Evolutionary conservation across 129 eudicot genomes (phyloP).

Genomic region (Lactuca sativa): DNA sequence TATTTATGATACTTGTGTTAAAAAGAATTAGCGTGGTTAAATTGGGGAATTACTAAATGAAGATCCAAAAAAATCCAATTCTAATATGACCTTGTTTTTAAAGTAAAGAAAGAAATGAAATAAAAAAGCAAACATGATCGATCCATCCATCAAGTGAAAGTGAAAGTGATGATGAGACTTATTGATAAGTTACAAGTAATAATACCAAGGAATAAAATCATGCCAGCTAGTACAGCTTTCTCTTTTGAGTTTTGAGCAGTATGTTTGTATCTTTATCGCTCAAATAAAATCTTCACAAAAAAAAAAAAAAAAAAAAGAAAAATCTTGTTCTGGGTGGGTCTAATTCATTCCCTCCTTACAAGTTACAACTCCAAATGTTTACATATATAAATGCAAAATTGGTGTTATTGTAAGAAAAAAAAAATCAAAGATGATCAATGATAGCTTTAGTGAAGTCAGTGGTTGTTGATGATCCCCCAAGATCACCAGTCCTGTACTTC

Average conservation of each 20-base stretch:
- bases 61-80: not conserved
- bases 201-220: constrained; percentile 23
- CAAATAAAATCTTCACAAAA: constrained; percentile 11
- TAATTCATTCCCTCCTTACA: constrained; percentile 24
- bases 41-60: not conserved
- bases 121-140: not conserved
- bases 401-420: constrained; percentile 29
- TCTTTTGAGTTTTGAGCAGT: constrained; percentile 32
- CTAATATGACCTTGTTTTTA: not conserved
- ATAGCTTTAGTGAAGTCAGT: constrained; percentile 88
- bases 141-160: constrained; percentile 17
- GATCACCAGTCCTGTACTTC: constrained; percentile 86
- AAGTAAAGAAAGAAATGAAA: not conserved
- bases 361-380: constrained; percentile 33
- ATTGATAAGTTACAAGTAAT: constrained; percentile 28
- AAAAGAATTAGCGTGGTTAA: too few relatives aligned
- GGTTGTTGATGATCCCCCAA: constrained; percentile 88
- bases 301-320: not conserved
- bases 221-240: constrained; percentile 32
- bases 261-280: constrained; percentile 1
- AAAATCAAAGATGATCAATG: constrained; percentile 66
- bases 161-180: constrained; percentile 24
- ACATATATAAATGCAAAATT: constrained; percentile 29
- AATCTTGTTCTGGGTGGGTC: constrained; percentile 24
- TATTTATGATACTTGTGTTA: too few relatives aligned